Evolutionary conservation across 2,329 filamentous ascomycete genomes (phyloP).

Genomic region (Ascochyta rabiei): DNA sequence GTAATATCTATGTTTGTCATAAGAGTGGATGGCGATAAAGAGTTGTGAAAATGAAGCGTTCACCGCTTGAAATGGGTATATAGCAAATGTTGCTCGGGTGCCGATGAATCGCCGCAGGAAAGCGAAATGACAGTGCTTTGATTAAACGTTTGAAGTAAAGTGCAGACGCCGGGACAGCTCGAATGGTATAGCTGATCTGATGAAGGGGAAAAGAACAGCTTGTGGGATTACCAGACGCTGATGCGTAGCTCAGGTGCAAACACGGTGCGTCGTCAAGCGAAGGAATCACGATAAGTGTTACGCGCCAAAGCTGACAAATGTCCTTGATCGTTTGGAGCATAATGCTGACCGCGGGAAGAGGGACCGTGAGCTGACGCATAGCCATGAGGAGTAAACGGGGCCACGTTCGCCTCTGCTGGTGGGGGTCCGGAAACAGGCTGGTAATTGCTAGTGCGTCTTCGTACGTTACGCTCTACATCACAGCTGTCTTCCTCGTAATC

Average conservation of each 20-base stretch:
- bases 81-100: constrained; percentile 4
- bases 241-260: background rate
- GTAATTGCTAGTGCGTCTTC: constrained; percentile 46
- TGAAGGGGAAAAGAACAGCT: background rate
- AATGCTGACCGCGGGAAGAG: background rate
- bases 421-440: constrained; percentile 37
- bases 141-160: background rate
- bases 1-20: background rate
- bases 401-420: constrained; percentile 26
- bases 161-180: background rate
- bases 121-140: background rate
- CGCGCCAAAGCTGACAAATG: constrained; percentile 8
- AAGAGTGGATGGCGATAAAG: background rate
- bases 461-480: constrained; percentile 45
- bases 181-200: background rate
- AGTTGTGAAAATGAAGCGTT: background rate
- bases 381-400: constrained; percentile 24
- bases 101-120: background rate
- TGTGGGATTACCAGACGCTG: background rate
- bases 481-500: constrained; percentile 39
- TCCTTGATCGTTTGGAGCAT: constrained; percentile 19
- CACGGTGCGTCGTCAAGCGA: constrained; percentile 6
- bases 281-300: constrained; percentile 23
- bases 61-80: constrained; percentile 14
- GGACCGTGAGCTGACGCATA: constrained; percentile 17